Base-by-base conservation (phyloP, 306 rosid species). In the Lupinus albus region DNA sequence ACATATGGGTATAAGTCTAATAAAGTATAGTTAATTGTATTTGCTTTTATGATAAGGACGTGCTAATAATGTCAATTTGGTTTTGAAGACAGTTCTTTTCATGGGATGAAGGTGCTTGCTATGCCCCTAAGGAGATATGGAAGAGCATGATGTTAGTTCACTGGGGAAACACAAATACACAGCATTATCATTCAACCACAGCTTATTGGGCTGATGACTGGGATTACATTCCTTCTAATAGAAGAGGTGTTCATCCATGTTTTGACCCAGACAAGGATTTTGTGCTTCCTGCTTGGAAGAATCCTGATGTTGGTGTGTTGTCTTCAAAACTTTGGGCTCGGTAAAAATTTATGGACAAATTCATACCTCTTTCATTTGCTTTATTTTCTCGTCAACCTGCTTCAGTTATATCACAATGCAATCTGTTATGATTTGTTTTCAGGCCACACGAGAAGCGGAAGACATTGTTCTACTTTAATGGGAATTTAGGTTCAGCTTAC, bases 81-180 rank as follows among this genome's bases (percentile, higher is more conserved):
- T 41, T 76, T 67, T 79, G 82, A 88, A 70, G 84, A 78, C 99
- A 93, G 99, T 93, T 74, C 59, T 93, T 89, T 82, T 84, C 99
- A 56, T 93, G 99, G 99, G 99, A 93, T 81, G 99, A 93, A 86
- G 97, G 99, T 76, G 97, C 99, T 74, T 93, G 99, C 86, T 93
- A 90, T 86, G 97, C 99, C 58, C 99, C 99, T 8, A 93, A 93
- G 86, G 99, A 93, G 84, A 93, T 93, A 83, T 89, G 99, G 97
- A 83, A 76, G 78, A 93, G 99, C 83, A 89, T 86, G 90, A 90
- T 93, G 99, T 73, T 93, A 82, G 97, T 88, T 68, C 99, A 93
- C 77, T 93, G 99, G 99, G 99, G 99, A 73, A 93, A 93, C 81
- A 90, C 97, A 61, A 93, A 93, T 64, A 55, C 89, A 11, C 89